These are phyloP conservation scores for Dactylellina leptospora DNA, from an alignment of 2,329 filamentous ascomycete species.

Conservation along the genomic window DNA sequence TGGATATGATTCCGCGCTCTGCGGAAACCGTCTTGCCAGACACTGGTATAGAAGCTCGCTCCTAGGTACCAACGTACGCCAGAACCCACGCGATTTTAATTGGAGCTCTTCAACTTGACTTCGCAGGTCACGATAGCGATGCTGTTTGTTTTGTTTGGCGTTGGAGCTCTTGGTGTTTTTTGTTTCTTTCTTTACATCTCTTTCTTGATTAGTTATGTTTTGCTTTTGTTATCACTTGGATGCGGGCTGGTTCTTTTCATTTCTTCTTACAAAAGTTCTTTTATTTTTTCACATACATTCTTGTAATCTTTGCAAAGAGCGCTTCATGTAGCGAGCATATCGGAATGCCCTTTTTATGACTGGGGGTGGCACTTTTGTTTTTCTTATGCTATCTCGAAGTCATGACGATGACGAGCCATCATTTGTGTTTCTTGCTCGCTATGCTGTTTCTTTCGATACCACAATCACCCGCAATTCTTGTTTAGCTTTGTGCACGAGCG, in stretches of 20 bases:
- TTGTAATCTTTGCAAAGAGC: slow-evolving; percentile 26
- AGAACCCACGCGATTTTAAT: no score
- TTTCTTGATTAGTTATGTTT: neutral
- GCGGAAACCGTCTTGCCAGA: slow-evolving; percentile 16
- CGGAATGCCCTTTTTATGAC: slow-evolving; percentile 6
- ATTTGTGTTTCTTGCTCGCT: neutral
- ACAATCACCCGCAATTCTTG: neutral
- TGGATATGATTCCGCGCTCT: slow-evolving; percentile 8
- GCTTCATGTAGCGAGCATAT: slow-evolving; percentile 25
- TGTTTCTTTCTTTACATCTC: neutral
- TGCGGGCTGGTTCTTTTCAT: neutral
- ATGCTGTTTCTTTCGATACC: slow-evolving; percentile 11
- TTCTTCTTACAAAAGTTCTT: slow-evolving; percentile 10
- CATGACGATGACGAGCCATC: neutral
- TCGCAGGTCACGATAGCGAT: no score
- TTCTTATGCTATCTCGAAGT: neutral
- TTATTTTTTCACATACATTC: neutral
- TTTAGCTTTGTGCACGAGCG: no score
- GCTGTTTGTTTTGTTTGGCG: slow-evolving; percentile 22
- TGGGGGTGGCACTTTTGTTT: slow-evolving; percentile 10
- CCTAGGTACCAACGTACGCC: no score
- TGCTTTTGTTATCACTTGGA: neutral
- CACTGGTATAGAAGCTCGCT: slow-evolving; percentile 1
- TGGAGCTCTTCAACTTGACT: slow-evolving; percentile 2
- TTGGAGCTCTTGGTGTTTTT: slow-evolving; percentile 27